Percentiles rank a stretch among this genome's conserved stretches.
Evolutionary conservation across 495 filamentous ascomycete species (phyloP).

Genomic region (Xylaria cubensis): DNA sequence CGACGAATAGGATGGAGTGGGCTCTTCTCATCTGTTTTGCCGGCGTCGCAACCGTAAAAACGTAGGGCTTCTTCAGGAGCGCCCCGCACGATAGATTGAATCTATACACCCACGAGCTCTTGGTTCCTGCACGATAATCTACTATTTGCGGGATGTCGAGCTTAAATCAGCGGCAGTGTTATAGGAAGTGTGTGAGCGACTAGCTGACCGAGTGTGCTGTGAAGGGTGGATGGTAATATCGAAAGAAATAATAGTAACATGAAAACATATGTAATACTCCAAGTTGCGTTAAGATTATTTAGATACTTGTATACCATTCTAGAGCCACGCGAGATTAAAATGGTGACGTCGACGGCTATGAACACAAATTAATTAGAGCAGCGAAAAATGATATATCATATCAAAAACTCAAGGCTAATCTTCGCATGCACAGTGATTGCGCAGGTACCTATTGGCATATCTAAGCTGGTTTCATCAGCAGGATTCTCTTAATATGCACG

Average conservation of each 20-base stretch:
- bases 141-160: not conserved
- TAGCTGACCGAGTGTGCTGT: not conserved
- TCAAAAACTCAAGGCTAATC: not conserved
- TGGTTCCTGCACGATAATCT: not conserved
- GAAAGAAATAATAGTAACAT: not conserved
- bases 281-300: not conserved
- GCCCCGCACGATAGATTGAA: constrained; percentile 11
- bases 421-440: not conserved
- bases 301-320: not conserved
- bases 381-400: not conserved
- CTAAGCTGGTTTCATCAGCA: not conserved
- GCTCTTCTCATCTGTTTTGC: not conserved
- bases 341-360: not conserved
- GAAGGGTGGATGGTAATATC: not conserved
- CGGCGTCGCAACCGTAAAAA: not conserved
- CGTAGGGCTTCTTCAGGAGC: not conserved
- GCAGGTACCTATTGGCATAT: not conserved
- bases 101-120: not conserved
- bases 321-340: not conserved
- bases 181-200: not conserved
- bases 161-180: not conserved
- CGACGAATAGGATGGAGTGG: constrained; percentile 7
- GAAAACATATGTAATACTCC: not conserved
- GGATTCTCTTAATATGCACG: not conserved
- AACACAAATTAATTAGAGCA: not conserved